These are phyloP conservation scores for Leccinum holopus DNA, from an alignment of 1,284 basidiomycete species.

Conservation along the genomic window DNA sequence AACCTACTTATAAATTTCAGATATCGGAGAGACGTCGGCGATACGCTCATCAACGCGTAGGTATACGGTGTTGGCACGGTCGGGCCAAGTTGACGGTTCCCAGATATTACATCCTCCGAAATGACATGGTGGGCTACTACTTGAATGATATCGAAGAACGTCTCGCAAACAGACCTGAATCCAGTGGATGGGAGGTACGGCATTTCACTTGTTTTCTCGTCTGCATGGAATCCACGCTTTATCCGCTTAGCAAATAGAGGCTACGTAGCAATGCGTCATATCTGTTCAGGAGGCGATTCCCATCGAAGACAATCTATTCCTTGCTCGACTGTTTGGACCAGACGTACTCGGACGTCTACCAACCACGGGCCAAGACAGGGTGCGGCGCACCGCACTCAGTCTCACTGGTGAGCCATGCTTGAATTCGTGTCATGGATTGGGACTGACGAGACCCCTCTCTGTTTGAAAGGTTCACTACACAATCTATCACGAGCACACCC, in stretches of 20 bases:
- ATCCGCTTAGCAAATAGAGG: conserved; percentile 72
- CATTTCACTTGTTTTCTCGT: background rate
- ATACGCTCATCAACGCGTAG: conserved; percentile 87
- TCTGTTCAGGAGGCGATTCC: conserved; percentile 86
- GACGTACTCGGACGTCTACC: conserved; percentile 69
- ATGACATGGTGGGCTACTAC: conserved; percentile 75
- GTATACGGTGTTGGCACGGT: conserved; percentile 29
- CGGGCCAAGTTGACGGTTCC: conserved; percentile 11
- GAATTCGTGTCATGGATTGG: background rate
- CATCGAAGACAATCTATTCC: conserved; percentile 61
- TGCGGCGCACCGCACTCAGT: conserved; percentile 70
- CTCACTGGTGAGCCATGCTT: conserved; percentile 59
- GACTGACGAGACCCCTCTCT: background rate
- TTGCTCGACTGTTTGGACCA: conserved; percentile 69
- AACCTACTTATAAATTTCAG: conserved; percentile 38
- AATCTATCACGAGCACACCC: conserved; percentile 40
- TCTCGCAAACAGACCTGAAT: conserved; percentile 40
- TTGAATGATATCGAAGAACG: conserved; percentile 59
- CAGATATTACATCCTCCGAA: conserved; percentile 85
- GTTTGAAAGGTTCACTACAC: conserved; percentile 65
- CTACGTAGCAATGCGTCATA: conserved; percentile 79
- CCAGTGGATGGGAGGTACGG: conserved; percentile 69
- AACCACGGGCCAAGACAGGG: conserved; percentile 58
- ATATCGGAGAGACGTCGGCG: conserved; percentile 86
- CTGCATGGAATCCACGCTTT: background rate